Evolutionary conservation across 2,329 filamentous ascomycete species (phyloP), one percentile per base, ranked within the genome.

Genomic region (Fusarium clavum): DNA sequence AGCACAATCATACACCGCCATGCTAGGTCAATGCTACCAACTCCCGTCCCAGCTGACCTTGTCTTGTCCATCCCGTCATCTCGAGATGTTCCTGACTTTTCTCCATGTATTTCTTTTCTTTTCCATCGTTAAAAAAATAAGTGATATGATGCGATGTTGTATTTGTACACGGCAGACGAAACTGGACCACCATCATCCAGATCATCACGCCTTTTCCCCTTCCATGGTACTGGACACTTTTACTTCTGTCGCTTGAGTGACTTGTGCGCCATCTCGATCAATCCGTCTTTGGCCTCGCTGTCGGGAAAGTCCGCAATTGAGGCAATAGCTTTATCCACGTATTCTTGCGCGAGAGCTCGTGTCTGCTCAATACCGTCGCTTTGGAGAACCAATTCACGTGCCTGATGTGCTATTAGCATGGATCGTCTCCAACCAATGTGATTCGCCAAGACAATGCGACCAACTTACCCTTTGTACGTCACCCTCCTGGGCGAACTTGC

Each of bases 301-400:
- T 94, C 91, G 9, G 96, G 96, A 80, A 99, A 97, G 47, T 84
- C 83, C 69, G 87, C 86, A 75, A 99, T 92, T n/a, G 94, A 93
- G 8, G 89, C 87, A 65, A 97, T 92, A 29, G 96, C 96, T 77
- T 93, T 93, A 77, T 96, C 91, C 41, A 92, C 91, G 79, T 97
- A 99, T 75, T 97, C 92, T 78, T 97, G 91, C 2, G 96, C 96
- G 30, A 99, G 85, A 10, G 91, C 93, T 73, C 94, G 89, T 2
- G 96, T 99, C 81, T 98, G 94, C 79, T 97, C 92, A 48, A 99
- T 90, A 20, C 96, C 96, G 74, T 96, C 89, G 78, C 93, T 97
- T 73, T 90, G 84, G 30, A 92, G 85, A 22, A 99, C 96, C 49
- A 98, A 83, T 69, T 95, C 88, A 76, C 94, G 91, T 67, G 96